phyloP scores from a whole-genome alignment of 1,284 basidiomycete species.

The Leccinum subfulvum region DNA sequence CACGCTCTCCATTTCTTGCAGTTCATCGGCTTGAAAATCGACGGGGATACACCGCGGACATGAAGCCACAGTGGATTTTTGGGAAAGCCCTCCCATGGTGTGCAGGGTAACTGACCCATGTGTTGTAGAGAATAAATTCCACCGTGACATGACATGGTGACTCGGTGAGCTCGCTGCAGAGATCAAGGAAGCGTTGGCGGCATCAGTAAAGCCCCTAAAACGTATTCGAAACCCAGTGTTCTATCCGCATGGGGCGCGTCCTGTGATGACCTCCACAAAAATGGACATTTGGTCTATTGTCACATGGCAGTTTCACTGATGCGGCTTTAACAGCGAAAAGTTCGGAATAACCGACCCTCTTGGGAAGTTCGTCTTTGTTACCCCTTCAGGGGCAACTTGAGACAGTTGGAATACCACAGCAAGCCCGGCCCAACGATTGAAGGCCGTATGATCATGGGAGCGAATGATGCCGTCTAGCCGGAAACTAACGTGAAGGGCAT shows the following conservation, averaged over 20 bases:
- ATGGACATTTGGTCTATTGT: constrained; percentile 27
- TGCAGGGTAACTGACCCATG: background rate
- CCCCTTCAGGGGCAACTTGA: constrained; percentile 46
- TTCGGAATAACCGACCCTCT: constrained; percentile 44
- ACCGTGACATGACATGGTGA: background rate
- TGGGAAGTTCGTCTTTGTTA: constrained; percentile 40
- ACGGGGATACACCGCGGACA: constrained; percentile 32
- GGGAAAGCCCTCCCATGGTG: background rate
- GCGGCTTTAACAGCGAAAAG: constrained; percentile 34
- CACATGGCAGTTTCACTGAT: background rate
- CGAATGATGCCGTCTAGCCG: constrained; percentile 35
- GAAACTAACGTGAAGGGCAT: constrained; percentile 25
- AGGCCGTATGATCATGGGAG: constrained; percentile 35
- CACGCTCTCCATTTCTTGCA: background rate
- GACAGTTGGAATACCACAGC: constrained; percentile 40
- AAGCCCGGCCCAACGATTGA: constrained; percentile 20
- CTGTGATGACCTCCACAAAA: constrained; percentile 40
- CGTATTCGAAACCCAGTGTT: constrained; percentile 24
- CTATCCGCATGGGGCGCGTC: constrained; percentile 32
- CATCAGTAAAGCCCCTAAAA: constrained; percentile 24
- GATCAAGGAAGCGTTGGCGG: constrained; percentile 21
- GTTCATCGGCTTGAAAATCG: constrained; percentile 30
- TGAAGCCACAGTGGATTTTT: constrained; percentile 21
- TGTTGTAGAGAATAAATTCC: constrained; percentile 24
- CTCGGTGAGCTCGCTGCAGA: constrained; percentile 20